phyloP scores from a whole-genome alignment of 2,329 filamentous ascomycete species.

The Nakataea oryzae region DNA sequence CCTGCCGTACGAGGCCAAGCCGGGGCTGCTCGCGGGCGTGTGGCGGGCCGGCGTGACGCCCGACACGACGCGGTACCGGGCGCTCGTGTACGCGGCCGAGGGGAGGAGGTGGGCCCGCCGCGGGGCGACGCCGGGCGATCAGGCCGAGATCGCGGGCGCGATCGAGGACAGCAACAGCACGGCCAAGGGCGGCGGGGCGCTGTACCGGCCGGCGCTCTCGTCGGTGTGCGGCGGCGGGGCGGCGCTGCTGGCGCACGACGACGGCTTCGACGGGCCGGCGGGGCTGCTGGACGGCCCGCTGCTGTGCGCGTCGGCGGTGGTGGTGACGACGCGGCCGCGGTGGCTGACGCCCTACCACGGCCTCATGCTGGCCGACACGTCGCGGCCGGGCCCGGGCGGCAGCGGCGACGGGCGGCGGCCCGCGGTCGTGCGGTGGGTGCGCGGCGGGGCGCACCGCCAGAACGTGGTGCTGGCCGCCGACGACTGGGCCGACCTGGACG shows the following conservation, averaged over 20 bases:
- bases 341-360: not conserved
- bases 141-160: not conserved
- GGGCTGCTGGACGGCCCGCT: not conserved
- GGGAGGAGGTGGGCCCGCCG: not conserved
- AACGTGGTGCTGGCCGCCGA: not conserved
- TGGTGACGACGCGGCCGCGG: not conserved
- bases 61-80: not conserved
- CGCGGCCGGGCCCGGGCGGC: too few relatives aligned
- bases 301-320: not conserved
- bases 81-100: not conserved
- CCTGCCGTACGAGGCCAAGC: not conserved
- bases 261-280: not conserved
- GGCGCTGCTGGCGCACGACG: not conserved
- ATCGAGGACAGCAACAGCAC: not conserved
- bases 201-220: not conserved
- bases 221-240: not conserved
- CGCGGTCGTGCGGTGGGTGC: not conserved
- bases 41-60: not conserved
- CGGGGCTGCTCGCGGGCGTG: not conserved
- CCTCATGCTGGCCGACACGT: not conserved
- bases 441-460: not conserved
- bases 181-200: not conserved
- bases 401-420: not conserved
- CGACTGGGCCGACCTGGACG: conserved; percentile 1
- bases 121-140: not conserved